These are phyloP conservation scores for Calonectria pauciramosa DNA, from an alignment of 2,329 filamentous ascomycete species.

Conservation along the genomic window DNA sequence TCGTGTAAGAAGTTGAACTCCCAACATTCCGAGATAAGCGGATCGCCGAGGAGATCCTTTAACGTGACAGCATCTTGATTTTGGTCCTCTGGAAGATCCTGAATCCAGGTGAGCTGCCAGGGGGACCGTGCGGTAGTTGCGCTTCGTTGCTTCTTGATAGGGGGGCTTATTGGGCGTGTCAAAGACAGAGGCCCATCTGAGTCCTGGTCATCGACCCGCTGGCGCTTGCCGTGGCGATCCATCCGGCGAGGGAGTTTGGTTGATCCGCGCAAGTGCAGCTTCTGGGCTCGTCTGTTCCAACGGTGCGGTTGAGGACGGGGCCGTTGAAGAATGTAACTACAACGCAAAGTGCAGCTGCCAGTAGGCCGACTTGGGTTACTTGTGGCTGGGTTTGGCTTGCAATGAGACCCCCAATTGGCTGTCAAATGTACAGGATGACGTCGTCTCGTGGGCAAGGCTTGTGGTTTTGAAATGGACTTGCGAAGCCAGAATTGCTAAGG, in stretches of 20 bases:
- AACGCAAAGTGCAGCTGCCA: not conserved
- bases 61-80: slow-evolving; percentile 79
- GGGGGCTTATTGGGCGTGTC: slow-evolving; percentile 62
- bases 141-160: slow-evolving; percentile 50
- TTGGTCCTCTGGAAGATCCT: slow-evolving; percentile 68
- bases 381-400: not conserved
- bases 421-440: not conserved
- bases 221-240: slow-evolving; percentile 51
- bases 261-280: not conserved
- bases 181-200: slow-evolving; percentile 46
- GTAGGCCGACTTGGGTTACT: not conserved
- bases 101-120: slow-evolving; percentile 78
- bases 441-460: not conserved
- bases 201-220: slow-evolving; percentile 36
- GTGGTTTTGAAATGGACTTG: not conserved
- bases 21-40: slow-evolving; percentile 80
- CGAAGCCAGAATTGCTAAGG: not conserved
- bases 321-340: not conserved
- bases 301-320: not conserved
- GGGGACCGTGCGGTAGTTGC: slow-evolving; percentile 67
- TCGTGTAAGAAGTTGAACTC: slow-evolving; percentile 79
- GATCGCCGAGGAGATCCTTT: slow-evolving; percentile 78
- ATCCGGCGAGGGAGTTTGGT: slow-evolving; percentile 34
- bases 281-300: not conserved
- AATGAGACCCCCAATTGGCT: not conserved